Percentiles rank a stretch among this genome's conserved stretches.
These are phyloP conservation scores for Xylariales sp. DNA, from an alignment of 2,329 filamentous ascomycete species.

Conservation along the genomic window DNA sequence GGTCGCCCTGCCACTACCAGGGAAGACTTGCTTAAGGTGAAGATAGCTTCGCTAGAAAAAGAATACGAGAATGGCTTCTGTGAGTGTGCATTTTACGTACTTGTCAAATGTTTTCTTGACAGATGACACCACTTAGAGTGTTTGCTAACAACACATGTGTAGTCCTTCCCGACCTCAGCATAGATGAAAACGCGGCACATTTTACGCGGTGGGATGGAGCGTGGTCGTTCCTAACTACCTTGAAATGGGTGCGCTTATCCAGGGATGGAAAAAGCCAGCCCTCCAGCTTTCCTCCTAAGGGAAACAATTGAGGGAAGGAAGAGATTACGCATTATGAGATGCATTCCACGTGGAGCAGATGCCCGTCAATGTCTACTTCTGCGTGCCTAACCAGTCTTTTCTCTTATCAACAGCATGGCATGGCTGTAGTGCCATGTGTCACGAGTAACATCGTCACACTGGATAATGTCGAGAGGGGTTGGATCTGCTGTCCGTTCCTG, in stretches of 20 bases:
- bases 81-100: too few relatives aligned
- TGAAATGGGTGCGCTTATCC: constrained; percentile 74
- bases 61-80: constrained; percentile 84
- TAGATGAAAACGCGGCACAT: constrained; percentile 58
- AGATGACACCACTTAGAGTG: constrained; percentile 16
- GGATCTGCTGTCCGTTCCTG: too few relatives aligned
- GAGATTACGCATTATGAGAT: too few relatives aligned
- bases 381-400: too few relatives aligned
- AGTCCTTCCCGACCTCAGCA: constrained; percentile 73
- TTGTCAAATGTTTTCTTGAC: too few relatives aligned
- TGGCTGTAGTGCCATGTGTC: too few relatives aligned
- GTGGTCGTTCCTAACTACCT: constrained; percentile 73
- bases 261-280: constrained; percentile 59
- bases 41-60: constrained; percentile 65
- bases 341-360: too few relatives aligned
- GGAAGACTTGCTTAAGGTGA: constrained; percentile 73
- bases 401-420: too few relatives aligned
- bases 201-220: constrained; percentile 75
- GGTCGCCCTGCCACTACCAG: constrained; percentile 74
- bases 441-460: too few relatives aligned
- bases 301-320: constrained; percentile 18
- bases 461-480: too few relatives aligned
- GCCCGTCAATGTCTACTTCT: too few relatives aligned
- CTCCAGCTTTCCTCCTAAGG: constrained; percentile 76
- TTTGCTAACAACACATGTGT: too few relatives aligned